Evolutionary conservation across 2,329 filamentous ascomycete genomes (phyloP).

Genomic region (Xylariomycetidae sp.): DNA sequence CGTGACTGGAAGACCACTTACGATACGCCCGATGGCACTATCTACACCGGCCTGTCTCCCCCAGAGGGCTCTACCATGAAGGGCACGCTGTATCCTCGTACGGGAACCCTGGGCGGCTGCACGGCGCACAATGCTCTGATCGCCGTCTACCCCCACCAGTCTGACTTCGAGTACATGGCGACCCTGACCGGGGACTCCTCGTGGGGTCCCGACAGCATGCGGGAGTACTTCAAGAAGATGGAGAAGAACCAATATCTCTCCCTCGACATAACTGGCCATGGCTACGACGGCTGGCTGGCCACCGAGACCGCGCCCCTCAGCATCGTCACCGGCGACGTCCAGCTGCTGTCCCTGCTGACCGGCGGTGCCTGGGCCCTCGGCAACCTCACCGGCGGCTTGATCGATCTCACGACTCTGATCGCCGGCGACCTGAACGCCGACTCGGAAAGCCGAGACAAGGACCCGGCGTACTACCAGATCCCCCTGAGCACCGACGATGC

Average conservation of each 20-base stretch:
- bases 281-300: constrained; percentile 50
- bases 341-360: constrained; percentile 37
- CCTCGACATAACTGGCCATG: constrained; percentile 42
- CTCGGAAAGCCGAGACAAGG: constrained; percentile 6
- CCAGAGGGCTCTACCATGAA: constrained; percentile 35
- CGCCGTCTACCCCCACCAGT: constrained; percentile 52
- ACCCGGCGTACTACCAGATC: neutral
- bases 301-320: constrained; percentile 42
- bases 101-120: constrained; percentile 44
- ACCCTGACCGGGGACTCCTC: constrained; percentile 50
- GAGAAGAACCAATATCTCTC: constrained; percentile 51
- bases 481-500: constrained; percentile 37
- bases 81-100: constrained; percentile 43
- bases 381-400: constrained; percentile 22
- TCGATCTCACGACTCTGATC: constrained; percentile 5
- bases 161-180: constrained; percentile 55
- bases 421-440: constrained; percentile 1
- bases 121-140: constrained; percentile 59
- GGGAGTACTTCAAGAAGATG: constrained; percentile 48
- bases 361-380: neutral
- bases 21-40: constrained; percentile 30
- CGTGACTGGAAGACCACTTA: constrained; percentile 51
- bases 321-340: constrained; percentile 38
- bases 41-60: constrained; percentile 34
- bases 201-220: constrained; percentile 54